Base-by-base conservation (phyloP, 2,329 filamentous ascomycete species). In the Exophiala xenobiotica region DNA sequence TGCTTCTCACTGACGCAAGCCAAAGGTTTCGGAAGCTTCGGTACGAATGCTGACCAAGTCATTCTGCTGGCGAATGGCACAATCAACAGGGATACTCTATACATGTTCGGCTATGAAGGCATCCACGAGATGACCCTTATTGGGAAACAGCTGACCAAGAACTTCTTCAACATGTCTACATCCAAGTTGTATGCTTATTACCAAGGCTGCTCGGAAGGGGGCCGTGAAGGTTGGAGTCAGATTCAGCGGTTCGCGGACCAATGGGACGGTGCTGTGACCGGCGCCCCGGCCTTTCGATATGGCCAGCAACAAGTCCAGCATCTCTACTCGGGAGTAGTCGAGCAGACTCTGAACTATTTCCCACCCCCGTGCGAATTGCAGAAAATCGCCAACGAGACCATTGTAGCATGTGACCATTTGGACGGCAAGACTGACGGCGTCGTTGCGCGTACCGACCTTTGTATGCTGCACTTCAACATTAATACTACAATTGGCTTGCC, bases 391-490 rank as follows among this genome's bases (percentile, higher is more conserved):
- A 81, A 80, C 59, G 67, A 70, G 31, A 82, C 79, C 4, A 80
- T 82, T 40, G 67, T 68, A 1, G 73, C 73, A 27, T 83, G 80
- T 44, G 79, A 83, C 54, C 67, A 72, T 6, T 67, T 83, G 4
- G 80, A 83, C 49, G 79, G 80, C 4, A 70, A 70, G 38, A 71
- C 68, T 0, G 79, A 83, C 49, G 78, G 79, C 9, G 76, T 82
- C 3, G 70, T 83, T 37, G 67, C 73, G 6, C 69, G 76, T 4
- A 72, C 70, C 0, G 74, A 78, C 46, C 68, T 78, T 6, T 78
- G 74, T 68, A 70, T 67, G 49, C 57, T 75, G 4, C 59, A 73
- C 35, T 76, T 74, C 62, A 70, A 80, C 59, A 58, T 77, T 23
- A 73, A 64, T 49, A 65, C 68, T 12, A 72, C 70, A 33, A 66